These are phyloP conservation scores for Chlamydomonas asymmetrica DNA, from an alignment of 139 green algal genomes.

Conservation along the genomic window DNA sequence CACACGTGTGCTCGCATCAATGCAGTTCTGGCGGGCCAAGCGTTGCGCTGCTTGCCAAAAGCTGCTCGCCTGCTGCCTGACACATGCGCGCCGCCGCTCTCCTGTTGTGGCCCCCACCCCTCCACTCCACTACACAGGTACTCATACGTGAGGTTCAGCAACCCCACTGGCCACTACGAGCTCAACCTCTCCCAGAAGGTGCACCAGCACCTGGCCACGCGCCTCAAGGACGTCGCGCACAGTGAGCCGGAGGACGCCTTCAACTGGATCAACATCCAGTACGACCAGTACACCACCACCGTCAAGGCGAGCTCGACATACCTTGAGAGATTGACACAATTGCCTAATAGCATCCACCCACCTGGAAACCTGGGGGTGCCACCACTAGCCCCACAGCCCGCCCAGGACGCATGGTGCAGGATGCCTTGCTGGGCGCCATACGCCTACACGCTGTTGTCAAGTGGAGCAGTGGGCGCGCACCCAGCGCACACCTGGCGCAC, in stretches of 20 bases:
- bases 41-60: neutral
- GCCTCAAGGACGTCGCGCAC: constrained; percentile 47
- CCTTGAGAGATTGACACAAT: too few relatives aligned
- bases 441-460: too few relatives aligned
- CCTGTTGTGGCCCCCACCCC: neutral
- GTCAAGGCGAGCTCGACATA: constrained; percentile 33
- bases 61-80: neutral
- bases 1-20: neutral
- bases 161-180: constrained; percentile 71
- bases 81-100: neutral
- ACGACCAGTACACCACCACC: constrained; percentile 45
- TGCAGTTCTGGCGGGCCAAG: neutral
- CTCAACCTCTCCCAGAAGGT: constrained; percentile 50
- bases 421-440: too few relatives aligned
- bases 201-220: constrained; percentile 45
- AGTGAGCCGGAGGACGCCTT: constrained; percentile 24
- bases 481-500: too few relatives aligned
- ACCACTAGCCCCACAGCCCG: too few relatives aligned
- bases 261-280: constrained; percentile 66
- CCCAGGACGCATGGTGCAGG: too few relatives aligned
- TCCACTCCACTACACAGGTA: constrained; percentile 16
- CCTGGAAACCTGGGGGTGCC: too few relatives aligned
- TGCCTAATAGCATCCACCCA: too few relatives aligned
- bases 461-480: too few relatives aligned
- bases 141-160: constrained; percentile 47